phyloP scores from a whole-genome alignment of 176 grass and related monocot genomes.

The Chrysopogon serrulatus region DNA sequence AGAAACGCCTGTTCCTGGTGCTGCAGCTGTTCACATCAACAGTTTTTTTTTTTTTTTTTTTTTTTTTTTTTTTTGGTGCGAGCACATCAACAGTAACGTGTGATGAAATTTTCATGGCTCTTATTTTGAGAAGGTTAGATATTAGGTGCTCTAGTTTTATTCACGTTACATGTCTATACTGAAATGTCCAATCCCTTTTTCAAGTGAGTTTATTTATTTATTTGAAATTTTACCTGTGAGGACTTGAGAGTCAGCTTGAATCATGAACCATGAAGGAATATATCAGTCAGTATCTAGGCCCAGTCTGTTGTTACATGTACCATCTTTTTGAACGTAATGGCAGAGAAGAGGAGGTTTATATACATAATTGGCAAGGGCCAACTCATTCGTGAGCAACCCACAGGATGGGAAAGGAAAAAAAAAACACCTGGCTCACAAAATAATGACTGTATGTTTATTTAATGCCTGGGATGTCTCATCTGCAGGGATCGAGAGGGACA shows the following conservation, averaged over 20 bases:
- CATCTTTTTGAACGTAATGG: neutral
- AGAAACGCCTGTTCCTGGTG: neutral
- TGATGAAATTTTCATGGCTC: neutral
- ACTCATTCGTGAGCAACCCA: neutral
- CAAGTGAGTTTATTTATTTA: neutral
- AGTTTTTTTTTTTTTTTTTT: no score
- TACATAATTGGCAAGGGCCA: neutral
- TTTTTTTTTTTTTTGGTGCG: no score
- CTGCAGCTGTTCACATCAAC: neutral
- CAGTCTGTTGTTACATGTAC: neutral
- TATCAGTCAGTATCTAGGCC: neutral
- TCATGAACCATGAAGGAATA: neutral
- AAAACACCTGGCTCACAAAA: neutral
- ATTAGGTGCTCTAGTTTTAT: neutral
- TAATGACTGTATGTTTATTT: neutral
- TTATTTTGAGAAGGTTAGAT: neutral
- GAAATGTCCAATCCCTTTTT: neutral
- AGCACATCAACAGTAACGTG: neutral
- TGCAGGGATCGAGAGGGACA: constrained; percentile 86
- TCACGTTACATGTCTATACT: neutral
- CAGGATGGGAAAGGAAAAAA: neutral
- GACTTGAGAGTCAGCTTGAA: neutral
- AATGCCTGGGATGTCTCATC: constrained; percentile 6
- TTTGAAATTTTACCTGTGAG: neutral
- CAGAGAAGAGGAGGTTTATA: neutral